These are phyloP conservation scores for Mycena leptocephala DNA, from an alignment of 768 basidiomycete species.

Conservation along the genomic window DNA sequence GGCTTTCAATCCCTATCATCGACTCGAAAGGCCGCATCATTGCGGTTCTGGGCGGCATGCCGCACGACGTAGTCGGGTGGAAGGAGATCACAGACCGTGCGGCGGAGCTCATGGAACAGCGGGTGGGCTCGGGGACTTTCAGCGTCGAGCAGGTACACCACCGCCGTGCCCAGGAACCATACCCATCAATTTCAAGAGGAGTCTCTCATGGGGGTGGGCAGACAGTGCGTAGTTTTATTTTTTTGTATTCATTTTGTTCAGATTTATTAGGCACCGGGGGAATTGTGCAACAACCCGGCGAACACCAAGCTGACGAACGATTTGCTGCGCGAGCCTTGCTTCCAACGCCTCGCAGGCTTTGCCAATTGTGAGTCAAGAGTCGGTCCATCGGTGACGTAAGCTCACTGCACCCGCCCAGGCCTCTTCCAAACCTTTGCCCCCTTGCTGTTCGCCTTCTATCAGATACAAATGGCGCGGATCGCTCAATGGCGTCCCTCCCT, in stretches of 20 bases:
- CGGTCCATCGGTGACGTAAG: neutral
- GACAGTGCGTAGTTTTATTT: neutral
- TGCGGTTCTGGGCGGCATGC: slow-evolving; percentile 19
- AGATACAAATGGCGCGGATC: neutral
- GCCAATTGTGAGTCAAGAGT: neutral
- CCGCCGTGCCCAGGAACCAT: slow-evolving; percentile 7
- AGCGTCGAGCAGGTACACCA: neutral
- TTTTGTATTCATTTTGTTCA: neutral
- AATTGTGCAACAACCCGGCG: neutral
- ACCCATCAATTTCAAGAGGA: neutral
- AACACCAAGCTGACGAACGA: slow-evolving; percentile 3
- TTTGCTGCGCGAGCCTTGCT: neutral
- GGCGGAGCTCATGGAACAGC: neutral
- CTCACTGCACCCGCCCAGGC: neutral
- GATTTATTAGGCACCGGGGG: neutral
- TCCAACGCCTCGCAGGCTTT: slow-evolving; percentile 8
- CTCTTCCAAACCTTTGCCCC: neutral
- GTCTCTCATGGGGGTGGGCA: neutral
- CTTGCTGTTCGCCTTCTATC: neutral
- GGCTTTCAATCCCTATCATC: slow-evolving; percentile 18
- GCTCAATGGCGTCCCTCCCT: neutral
- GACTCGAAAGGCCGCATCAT: slow-evolving; percentile 2
- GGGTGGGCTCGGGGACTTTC: neutral
- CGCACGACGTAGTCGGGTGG: neutral
- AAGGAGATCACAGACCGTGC: neutral